Base-by-base conservation (phyloP, 2,329 filamentous ascomycete genomes). In the Epichloe aotearoae region DNA sequence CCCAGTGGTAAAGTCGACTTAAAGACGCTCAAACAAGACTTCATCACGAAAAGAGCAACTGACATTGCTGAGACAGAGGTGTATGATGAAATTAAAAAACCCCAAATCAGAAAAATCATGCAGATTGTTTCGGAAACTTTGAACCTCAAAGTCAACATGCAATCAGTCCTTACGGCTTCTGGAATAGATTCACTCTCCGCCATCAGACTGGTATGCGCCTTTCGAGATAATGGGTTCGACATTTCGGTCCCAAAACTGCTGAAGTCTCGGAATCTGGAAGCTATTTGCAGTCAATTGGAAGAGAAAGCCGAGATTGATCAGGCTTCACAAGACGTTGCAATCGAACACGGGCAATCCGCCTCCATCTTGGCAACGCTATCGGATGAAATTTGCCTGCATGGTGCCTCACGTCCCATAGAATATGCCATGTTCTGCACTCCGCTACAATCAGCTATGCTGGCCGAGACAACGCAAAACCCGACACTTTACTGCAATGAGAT, bases 1-100 rank as follows among this genome's bases (percentile, higher is more conserved):
- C 73, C 88, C 2, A 95, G 88, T 1, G 90, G 90, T 1, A 96
- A 96, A 61, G 75, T 90, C 14, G 85, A 95, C 59, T 81, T 80
- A 48, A 84, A 80, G 57, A 66, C 64, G 12, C 67, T 95, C 7
- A 73, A 80, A 56, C 62, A 69, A 1, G 69, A 77, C 7, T 86
- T 65, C 40, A 52, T 59, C 26, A 44, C 53, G 33, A 49, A 45
- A 41, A 62, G 58, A 39, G 39, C 51, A 44, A 36, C 47, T 5
- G 46, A 53, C 8, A 41, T 42, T n/a, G n/a, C 15, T 10, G 42
- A 34, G 6, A 20, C 26, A 48, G 50, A 14, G 41, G 39, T 2
- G n/a, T 33, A 2, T 30, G 49, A 53, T 5, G 5, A 57, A 10
- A 52, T 52, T 52, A 57, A 17, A 56, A 60, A 60, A 34, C 55